Evolutionary conservation across 345 rosid genomes (phyloP), one percentile per base, ranked within the genome.

Genomic region (Erodium maritimum): DNA sequence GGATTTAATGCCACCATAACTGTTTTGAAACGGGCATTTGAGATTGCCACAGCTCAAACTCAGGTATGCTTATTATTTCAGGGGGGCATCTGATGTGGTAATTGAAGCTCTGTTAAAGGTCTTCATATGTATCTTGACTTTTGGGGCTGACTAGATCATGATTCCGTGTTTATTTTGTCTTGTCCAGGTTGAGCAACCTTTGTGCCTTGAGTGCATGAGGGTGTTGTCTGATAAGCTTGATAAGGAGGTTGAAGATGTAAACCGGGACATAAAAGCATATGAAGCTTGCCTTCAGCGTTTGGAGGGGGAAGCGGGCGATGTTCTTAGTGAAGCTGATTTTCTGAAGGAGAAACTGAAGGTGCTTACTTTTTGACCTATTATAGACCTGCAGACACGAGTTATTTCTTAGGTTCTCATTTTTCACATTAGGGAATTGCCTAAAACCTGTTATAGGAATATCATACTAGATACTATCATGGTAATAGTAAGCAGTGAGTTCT

Each of bases 181-280:
- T 68, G 64, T 67, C 63, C 67, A 93, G 95, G 90, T 93, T 74
- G 97, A 93, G 71, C 99, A 93, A 72, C 99, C 99, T 16, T 65
- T 89, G 50, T 93, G 99, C 76, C 77, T 93, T 34, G 99, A 89
- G 55, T 93, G 99, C 84, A 93, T 89, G 99, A 80, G 86, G 67
- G 81, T 93, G 29, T 68, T 93, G 73, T 89, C 97, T 57, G 88
- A 83, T 68, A 93, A 89, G 70, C 94, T 93, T 65, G 94, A 93
- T 67, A 85, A 87, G 68, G 97, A 93, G 79, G 94, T 93, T 63
- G 97, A 87, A 62, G 99, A 93, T 80, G 94, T 83, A 61, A 85
- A 82, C 21, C 81, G 85, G 69, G 97, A 93, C 71, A 82, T 85
- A 20, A 90, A 80, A 75, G 91, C 95, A 23, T 93, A 93, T 52